Base-by-base conservation (phyloP, 2,329 filamentous ascomycete species). In the Ceratocystis diversiconidia region DNA sequence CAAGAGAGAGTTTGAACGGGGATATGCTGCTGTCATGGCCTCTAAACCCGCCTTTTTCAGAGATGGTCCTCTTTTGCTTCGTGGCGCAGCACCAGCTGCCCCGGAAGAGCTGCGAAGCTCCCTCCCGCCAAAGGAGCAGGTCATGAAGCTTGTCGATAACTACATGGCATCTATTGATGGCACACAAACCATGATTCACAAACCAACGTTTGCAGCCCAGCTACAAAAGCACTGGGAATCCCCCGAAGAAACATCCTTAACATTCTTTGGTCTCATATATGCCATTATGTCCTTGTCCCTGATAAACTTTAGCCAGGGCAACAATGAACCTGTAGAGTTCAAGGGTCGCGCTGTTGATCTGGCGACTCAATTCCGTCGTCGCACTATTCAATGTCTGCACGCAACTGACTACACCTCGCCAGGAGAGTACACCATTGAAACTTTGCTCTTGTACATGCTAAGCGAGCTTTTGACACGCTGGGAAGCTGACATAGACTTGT, bases 101-200 rank as follows among this genome's bases (percentile, higher is more conserved):
- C 88, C 89, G 70, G 77, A 82, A 19, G 92, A 97, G 71, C 80
- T 97, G 10, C 82, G 95, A 68, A 83, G 86, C 32, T 85, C 87
- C 62, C 81, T 97, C 52, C 94, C 94, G 1, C 80, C 87, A 0
- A 92, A 91, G 72, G 85, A 88, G 46, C 88, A 85, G 28, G 87
- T 94, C n/a, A 85, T 96, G 71, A 86, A 90, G 28, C 79, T 97
- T 19, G 88, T 96, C 68, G 86, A 87, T 68, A 85, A 92, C 68
- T 99, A 95, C 73, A 96, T 97, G 78, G 92, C 92, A 73, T 92
- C 88, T 0, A 81, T 85, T 75, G 84, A 87, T 69, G 83, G 83
- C 48, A 80, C 82, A n/a, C 83, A 85, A 73, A 86, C 84, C 72
- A 85, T 94, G 69, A 82, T 94, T 62, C 90, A 95, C 71, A 86